Conservation (phyloP, 768 basidiomycete species). For the Phlegmacium glaucopus region DNA sequence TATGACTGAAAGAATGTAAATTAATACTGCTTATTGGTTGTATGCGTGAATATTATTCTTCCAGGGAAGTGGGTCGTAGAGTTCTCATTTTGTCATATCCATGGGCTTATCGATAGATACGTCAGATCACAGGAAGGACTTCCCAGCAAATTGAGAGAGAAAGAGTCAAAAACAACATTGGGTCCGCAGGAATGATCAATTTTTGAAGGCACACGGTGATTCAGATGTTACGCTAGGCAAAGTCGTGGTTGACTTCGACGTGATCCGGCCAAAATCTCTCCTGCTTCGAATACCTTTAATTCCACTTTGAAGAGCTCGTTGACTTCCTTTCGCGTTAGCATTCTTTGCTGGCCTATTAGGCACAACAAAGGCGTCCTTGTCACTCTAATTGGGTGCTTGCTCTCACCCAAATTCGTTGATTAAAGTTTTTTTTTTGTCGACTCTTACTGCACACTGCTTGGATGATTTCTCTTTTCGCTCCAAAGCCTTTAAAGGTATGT, state of each 20-base stretch:
- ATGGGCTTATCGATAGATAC: too few relatives aligned
- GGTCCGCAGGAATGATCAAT: constrained; percentile 67
- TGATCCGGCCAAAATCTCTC: constrained; percentile 43
- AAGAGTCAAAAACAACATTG: constrained; percentile 52
- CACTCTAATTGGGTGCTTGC: too few relatives aligned
- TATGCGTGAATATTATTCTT: too few relatives aligned
- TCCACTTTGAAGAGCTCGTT: constrained; percentile 9
- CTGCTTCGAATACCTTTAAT: constrained; percentile 33
- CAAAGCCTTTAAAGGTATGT: too few relatives aligned
- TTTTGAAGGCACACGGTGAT: constrained; percentile 13
- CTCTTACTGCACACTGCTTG: too few relatives aligned
- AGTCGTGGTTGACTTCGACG: constrained; percentile 56
- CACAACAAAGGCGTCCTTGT: constrained; percentile 11
- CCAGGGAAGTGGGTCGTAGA: too few relatives aligned
- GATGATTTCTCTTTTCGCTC: too few relatives aligned
- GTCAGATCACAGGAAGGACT: constrained; percentile 49
- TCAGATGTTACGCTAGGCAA: constrained; percentile 34
- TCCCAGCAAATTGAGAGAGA: constrained; percentile 32
- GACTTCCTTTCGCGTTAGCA: constrained; percentile 13
- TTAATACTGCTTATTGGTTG: too few relatives aligned
- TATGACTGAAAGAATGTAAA: constrained; percentile 33
- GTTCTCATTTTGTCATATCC: too few relatives aligned
- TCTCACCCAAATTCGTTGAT: too few relatives aligned
- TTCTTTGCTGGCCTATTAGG: constrained; percentile 15
- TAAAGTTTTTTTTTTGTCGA: too few relatives aligned